These are phyloP conservation scores for Heterobasidion irregulare DNA, from an alignment of 1,284 basidiomycete genomes.

Conservation along the genomic window DNA sequence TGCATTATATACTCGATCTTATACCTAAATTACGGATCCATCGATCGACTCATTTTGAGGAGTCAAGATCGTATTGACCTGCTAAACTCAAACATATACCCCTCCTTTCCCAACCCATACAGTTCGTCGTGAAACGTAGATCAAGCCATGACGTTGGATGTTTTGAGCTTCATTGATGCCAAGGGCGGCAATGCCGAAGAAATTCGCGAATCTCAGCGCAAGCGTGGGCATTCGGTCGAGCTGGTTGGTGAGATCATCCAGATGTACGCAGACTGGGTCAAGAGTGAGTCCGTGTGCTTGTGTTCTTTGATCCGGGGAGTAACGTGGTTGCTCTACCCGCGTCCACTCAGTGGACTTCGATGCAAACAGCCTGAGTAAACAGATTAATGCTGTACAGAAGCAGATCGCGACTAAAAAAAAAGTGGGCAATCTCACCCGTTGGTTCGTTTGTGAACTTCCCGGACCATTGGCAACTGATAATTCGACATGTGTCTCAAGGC, in stretches of 20 bases:
- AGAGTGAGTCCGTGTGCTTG: constrained; percentile 48
- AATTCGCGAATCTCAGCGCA: constrained; percentile 89
- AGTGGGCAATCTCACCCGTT: constrained; percentile 28
- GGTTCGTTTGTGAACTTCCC: background rate
- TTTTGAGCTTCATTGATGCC: constrained; percentile 71
- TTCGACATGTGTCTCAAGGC: constrained; percentile 38
- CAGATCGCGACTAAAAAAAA: constrained; percentile 93
- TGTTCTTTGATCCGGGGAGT: background rate
- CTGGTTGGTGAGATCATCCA: constrained; percentile 90
- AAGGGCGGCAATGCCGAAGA: constrained; percentile 94
- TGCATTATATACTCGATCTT: too few species aligned
- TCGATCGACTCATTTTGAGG: too few species aligned
- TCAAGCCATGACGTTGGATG: constrained; percentile 60
- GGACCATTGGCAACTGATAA: background rate
- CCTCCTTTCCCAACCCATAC: too few species aligned
- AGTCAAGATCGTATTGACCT: too few species aligned
- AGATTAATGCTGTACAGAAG: constrained; percentile 89
- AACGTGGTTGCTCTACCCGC: background rate
- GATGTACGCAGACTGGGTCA: constrained; percentile 91
- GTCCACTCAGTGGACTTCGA: constrained; percentile 77
- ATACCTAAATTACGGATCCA: too few species aligned
- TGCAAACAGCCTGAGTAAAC: constrained; percentile 69
- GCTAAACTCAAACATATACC: too few species aligned
- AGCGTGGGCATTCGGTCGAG: constrained; percentile 83
- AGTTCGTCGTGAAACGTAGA: background rate